A percentile compares a stretch with the other conserved stretches of the same genome.
Conservation (phyloP, 768 basidiomycete species). For the Russula griseocarnosa region DNA sequence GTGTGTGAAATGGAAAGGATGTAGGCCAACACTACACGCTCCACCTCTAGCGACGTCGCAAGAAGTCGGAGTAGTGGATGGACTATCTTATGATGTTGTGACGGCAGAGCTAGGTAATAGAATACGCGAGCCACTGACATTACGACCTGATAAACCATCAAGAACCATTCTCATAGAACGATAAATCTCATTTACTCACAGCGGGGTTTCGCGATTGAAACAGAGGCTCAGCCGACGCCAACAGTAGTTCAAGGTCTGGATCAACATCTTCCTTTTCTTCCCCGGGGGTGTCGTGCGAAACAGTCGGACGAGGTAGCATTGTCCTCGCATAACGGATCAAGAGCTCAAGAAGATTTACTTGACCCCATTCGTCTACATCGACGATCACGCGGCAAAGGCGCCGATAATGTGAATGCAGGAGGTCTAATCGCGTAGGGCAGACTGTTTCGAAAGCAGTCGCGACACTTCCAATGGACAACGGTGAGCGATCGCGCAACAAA, state of each 20-base stretch:
- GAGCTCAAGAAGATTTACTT: slow-evolving; percentile 72
- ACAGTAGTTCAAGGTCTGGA: slow-evolving; percentile 68
- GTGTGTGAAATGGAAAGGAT: slow-evolving; percentile 58
- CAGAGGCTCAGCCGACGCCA: slow-evolving; percentile 68
- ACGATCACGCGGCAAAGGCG: slow-evolving; percentile 78
- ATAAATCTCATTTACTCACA: slow-evolving; percentile 42
- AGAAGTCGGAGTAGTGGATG: slow-evolving; percentile 73
- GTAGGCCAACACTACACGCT: slow-evolving; percentile 70
- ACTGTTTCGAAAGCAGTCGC: slow-evolving; percentile 80
- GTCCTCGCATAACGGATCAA: slow-evolving; percentile 77
- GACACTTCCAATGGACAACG: slow-evolving; percentile 84
- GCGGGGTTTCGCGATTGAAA: slow-evolving; percentile 87
- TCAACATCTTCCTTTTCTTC: slow-evolving; percentile 64
- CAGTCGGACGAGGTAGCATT: slow-evolving; percentile 68
- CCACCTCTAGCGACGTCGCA: slow-evolving; percentile 63
- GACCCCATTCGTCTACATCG: slow-evolving; percentile 97
- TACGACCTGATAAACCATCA: slow-evolving; percentile 54
- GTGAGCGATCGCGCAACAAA: slow-evolving; percentile 69
- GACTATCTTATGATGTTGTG: slow-evolving; percentile 53
- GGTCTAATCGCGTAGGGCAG: slow-evolving; percentile 82
- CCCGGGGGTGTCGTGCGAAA: slow-evolving; percentile 34
- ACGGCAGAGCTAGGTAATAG: slow-evolving; percentile 66
- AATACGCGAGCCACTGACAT: slow-evolving; percentile 68
- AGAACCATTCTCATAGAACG: background rate
- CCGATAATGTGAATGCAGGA: slow-evolving; percentile 85